Percentiles rank a stretch among this genome's conserved stretches.
Conservation (phyloP, 78 protist species). For the Trichosphaerium sp. region DNA sequence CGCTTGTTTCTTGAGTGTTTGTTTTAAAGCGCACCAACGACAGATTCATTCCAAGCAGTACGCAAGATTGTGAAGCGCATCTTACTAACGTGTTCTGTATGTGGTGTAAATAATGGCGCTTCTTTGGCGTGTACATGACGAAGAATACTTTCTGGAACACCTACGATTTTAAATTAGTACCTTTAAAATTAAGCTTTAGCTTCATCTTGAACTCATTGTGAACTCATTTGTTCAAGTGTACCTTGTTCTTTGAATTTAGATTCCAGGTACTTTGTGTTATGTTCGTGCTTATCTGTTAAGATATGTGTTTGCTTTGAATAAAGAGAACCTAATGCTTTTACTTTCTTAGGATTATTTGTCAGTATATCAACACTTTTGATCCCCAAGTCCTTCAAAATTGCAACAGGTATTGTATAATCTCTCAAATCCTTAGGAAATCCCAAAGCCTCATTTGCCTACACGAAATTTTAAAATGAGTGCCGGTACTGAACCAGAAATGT, state of each 20-base stretch:
- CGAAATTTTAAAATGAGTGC: background rate
- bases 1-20: no score
- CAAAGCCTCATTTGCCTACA: background rate
- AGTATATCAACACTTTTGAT: background rate
- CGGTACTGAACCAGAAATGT: background rate
- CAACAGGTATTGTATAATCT: background rate
- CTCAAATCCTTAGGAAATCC: slow-evolving; percentile 1
- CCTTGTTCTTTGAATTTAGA: background rate
- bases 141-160: no score
- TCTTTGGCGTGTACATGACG: no score
- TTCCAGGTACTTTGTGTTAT: background rate
- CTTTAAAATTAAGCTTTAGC: no score
- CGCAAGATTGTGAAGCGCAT: no score
- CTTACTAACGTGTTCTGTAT: no score
- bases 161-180: no score
- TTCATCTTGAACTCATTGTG: no score
- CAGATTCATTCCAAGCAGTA: no score
- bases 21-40: no score
- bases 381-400: background rate
- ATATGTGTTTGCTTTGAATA: background rate
- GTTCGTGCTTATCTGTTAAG: background rate
- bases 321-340: background rate
- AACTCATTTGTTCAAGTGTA: background rate
- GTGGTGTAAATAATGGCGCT: no score
- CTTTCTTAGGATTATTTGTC: background rate